phyloP scores from a whole-genome alignment of 257 asterid species.

The Rehmannia glutinosa region DNA sequence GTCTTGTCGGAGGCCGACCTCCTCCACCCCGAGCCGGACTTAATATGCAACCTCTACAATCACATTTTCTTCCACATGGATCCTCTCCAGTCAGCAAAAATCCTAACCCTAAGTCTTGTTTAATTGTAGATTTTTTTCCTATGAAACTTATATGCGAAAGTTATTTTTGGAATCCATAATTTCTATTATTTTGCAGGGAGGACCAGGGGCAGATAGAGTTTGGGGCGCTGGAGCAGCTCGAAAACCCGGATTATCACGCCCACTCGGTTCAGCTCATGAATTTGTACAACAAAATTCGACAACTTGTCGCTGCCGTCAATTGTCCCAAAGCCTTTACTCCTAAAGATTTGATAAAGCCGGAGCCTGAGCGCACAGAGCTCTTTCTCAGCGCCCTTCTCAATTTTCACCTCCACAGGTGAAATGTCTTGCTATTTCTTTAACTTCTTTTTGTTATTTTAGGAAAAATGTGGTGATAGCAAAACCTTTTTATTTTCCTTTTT shows the following conservation, averaged over 20 bases:
- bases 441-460: background rate
- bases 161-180: background rate
- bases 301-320: slow-evolving; percentile 35
- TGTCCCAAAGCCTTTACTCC: slow-evolving; percentile 64
- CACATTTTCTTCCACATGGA: slow-evolving; percentile 46
- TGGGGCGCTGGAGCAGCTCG: slow-evolving; percentile 69
- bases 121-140: background rate
- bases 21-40: slow-evolving; percentile 52
- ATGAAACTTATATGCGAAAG: background rate
- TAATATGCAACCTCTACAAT: slow-evolving; percentile 59
- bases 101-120: slow-evolving; percentile 14
- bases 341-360: slow-evolving; percentile 76
- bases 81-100: slow-evolving; percentile 38
- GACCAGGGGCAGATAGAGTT: slow-evolving; percentile 76
- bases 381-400: slow-evolving; percentile 81
- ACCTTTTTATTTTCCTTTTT: background rate
- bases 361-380: slow-evolving; percentile 57
- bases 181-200: slow-evolving; percentile 46
- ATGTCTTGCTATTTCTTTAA: background rate
- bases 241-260: slow-evolving; percentile 73
- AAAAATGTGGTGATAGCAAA: background rate
- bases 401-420: slow-evolving; percentile 65
- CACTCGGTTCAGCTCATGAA: slow-evolving; percentile 52
- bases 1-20: slow-evolving; percentile 56
- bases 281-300: slow-evolving; percentile 46